Conservation (phyloP, 768 basidiomycete species). For the Pleurotus giganteus region DNA sequence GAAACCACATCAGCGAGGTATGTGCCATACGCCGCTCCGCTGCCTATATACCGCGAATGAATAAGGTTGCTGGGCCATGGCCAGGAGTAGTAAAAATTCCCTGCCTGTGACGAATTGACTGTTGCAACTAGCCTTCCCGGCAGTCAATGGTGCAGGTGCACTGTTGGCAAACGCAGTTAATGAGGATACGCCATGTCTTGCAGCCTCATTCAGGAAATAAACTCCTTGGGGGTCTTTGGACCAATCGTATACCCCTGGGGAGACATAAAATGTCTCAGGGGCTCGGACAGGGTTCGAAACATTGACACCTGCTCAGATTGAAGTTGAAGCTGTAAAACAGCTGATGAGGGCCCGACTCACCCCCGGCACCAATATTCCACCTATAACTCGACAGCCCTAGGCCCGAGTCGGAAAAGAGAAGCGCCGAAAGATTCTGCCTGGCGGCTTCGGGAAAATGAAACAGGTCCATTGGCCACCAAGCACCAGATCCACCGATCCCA, state of each 20-base stretch:
- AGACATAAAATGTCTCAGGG: slow-evolving; percentile 35
- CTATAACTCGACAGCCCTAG: slow-evolving; percentile 41
- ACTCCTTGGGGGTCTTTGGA: slow-evolving; percentile 35
- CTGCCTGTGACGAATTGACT: slow-evolving; percentile 31
- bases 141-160: slow-evolving; percentile 34
- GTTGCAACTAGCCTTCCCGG: slow-evolving; percentile 32
- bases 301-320: slow-evolving; percentile 19
- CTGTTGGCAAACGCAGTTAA: slow-evolving; percentile 44
- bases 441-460: slow-evolving; percentile 36
- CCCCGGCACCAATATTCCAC: slow-evolving; percentile 42
- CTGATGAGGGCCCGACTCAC: slow-evolving; percentile 8
- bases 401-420: slow-evolving; percentile 36
- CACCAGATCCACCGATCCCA: slow-evolving; percentile 43
- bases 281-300: slow-evolving; percentile 37
- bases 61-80: background rate
- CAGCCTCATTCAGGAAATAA: slow-evolving; percentile 39
- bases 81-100: background rate
- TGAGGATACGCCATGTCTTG: slow-evolving; percentile 30
- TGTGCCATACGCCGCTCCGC: slow-evolving; percentile 36
- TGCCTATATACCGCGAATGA: slow-evolving; percentile 18
- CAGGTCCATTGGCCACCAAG: slow-evolving; percentile 46
- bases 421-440: slow-evolving; percentile 37
- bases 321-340: background rate
- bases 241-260: slow-evolving; percentile 38
- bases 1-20: slow-evolving; percentile 39